Evolutionary conservation across 768 basidiomycete genomes (phyloP), one percentile per base, ranked within the genome.

Genomic region (Serendipita sp.): DNA sequence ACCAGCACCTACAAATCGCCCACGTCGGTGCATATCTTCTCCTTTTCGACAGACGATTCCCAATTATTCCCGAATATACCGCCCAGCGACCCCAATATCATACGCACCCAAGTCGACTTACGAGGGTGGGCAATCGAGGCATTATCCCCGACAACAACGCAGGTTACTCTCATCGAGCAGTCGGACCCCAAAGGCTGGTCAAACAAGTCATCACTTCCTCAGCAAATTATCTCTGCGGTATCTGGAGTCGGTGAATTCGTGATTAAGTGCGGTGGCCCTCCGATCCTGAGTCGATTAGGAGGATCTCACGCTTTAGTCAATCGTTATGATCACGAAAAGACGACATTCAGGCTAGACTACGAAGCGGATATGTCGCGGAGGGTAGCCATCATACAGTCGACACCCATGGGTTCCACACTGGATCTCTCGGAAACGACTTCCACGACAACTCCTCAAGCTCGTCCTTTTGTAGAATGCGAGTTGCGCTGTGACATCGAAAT

Each of bases 71-170:
- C 91, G 0, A 80, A 78, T 67, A 81, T 83, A 67, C 90, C 81
- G 52, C 77, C 77, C 10, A 77, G 75, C 0, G 90, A 89, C 58
- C 84, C 88, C 0, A 87, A 82, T 68, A 81, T 88, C 60, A 95
- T 96, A 67, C 87, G 94, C 4, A 91, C 90, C 0, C 94, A 98
- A 73, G 86, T 95, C n/a, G 93, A 96, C 72, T 78, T 99, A n/a
- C 93, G 92, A 75, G 96, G 95, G 54, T 98, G 94, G 90, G 90
- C 95, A 0, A 92, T 99, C 69, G 95, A 98, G 74, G 82, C 89
- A 0, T 78, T 99, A 7, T 97, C 94, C 0, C 96, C 95, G 0
- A 97, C 85, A 2, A 98, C 96, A 1, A 96, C 94, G 0, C 83
- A 89, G 10, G 83, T 99, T 67, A 96, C 93, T 0, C 77, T 99